phyloP scores from a whole-genome alignment of 768 basidiomycete species.

The Kwoniella shandongensis region DNA sequence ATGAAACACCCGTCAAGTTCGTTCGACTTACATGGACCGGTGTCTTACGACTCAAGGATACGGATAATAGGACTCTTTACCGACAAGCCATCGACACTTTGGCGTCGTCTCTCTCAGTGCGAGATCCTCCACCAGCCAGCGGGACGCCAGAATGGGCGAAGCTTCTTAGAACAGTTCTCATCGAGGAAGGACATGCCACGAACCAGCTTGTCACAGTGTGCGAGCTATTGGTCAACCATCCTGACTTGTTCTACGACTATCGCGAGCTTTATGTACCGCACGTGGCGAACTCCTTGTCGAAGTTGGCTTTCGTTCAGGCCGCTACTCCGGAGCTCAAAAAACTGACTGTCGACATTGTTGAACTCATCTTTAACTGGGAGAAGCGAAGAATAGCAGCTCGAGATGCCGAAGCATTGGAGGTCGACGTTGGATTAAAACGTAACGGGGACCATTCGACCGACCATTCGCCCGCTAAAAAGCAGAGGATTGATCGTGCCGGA shows the following conservation, averaged over 20 bases:
- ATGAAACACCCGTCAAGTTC: slow-evolving; percentile 86
- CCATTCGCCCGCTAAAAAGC: slow-evolving; percentile 45
- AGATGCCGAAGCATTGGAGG: slow-evolving; percentile 58
- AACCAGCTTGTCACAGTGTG: slow-evolving; percentile 76
- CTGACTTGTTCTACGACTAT: slow-evolving; percentile 86
- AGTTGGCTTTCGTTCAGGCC: slow-evolving; percentile 72
- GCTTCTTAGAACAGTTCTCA: slow-evolving; percentile 76
- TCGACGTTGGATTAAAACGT: slow-evolving; percentile 49
- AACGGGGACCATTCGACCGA: slow-evolving; percentile 18
- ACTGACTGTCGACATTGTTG: slow-evolving; percentile 83
- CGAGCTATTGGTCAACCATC: slow-evolving; percentile 86
- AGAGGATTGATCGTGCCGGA: slow-evolving; percentile 52
- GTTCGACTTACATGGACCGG: slow-evolving; percentile 87
- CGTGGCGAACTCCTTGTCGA: slow-evolving; percentile 84
- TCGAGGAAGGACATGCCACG: slow-evolving; percentile 75
- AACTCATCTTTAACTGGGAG: slow-evolving; percentile 93
- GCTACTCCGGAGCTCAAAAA: slow-evolving; percentile 77
- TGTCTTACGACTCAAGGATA: slow-evolving; percentile 75
- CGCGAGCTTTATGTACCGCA: slow-evolving; percentile 89
- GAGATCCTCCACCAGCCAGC: slow-evolving; percentile 54
- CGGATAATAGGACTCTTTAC: slow-evolving; percentile 72
- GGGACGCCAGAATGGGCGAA: slow-evolving; percentile 74
- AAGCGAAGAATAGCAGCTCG: slow-evolving; percentile 51
- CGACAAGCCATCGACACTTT: slow-evolving; percentile 84
- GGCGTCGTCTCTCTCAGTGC: slow-evolving; percentile 73